phyloP scores from a whole-genome alignment of 2,329 filamentous ascomycete genomes.

The Colletotrichum australisinense region DNA sequence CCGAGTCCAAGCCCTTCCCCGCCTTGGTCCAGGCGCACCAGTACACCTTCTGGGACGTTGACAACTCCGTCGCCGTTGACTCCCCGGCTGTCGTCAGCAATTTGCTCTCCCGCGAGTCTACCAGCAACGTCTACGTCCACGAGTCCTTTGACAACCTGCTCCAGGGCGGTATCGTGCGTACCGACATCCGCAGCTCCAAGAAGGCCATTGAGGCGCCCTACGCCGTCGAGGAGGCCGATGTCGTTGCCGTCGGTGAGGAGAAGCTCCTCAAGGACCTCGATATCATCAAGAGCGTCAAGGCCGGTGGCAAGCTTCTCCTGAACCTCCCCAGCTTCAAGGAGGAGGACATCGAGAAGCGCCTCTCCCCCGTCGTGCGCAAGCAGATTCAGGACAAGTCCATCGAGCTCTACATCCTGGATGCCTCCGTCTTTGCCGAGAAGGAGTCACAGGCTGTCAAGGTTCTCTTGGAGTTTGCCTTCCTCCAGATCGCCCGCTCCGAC shows the following conservation, averaged over 20 bases:
- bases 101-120: slow-evolving; percentile 78
- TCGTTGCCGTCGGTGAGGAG: slow-evolving; percentile 81
- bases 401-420: slow-evolving; percentile 81
- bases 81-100: slow-evolving; percentile 72
- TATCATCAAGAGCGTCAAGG: slow-evolving; percentile 76
- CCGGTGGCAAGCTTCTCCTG: slow-evolving; percentile 78
- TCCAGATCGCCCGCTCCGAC: slow-evolving; percentile 79
- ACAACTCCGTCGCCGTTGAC: slow-evolving; percentile 74
- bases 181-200: slow-evolving; percentile 85
- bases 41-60: slow-evolving; percentile 94
- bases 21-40: slow-evolving; percentile 75
- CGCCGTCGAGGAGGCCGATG: slow-evolving; percentile 81
- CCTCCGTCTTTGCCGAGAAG: slow-evolving; percentile 76
- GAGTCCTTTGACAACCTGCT: slow-evolving; percentile 73
- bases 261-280: slow-evolving; percentile 82
- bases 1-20: slow-evolving; percentile 52
- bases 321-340: slow-evolving; percentile 84
- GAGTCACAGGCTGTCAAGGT: slow-evolving; percentile 71
- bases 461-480: slow-evolving; percentile 84
- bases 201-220: slow-evolving; percentile 89
- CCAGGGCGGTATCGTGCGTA: slow-evolving; percentile 83
- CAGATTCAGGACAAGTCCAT: slow-evolving; percentile 76
- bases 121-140: slow-evolving; percentile 70
- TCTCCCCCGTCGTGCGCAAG: slow-evolving; percentile 78
- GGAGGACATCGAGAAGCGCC: slow-evolving; percentile 89